Evolutionary conservation across 352 stramenopile genomes (phyloP), one percentile per base, ranked within the genome.

Genomic region (Globisporangium apiculatum): DNA sequence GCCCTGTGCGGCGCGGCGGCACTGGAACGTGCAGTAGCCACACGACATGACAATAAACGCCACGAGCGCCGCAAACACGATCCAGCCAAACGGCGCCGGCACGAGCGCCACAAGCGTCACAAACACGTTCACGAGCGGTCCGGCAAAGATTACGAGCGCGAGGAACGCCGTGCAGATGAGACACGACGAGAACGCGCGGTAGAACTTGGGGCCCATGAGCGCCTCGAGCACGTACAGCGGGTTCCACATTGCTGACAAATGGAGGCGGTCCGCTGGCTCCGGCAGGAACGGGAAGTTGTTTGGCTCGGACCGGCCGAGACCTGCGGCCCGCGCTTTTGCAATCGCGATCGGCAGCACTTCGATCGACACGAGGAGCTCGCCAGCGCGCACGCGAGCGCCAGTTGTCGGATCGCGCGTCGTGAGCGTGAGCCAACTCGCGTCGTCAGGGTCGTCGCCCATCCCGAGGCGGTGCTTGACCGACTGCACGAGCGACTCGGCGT

Each of bases 161-260:
- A 89, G 48, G 43, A 88, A 71, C 7, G 83, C 37, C 12, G 70
- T 68, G 62, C 76, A 89, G 1, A 87, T 51, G 42, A 90, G 60
- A 51, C 81, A 83, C 0, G 76, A 90, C 10, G 79, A 74, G 41
- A 91, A 91, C 18, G 71, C 69, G 52, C 69, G 71, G 55, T 87
- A 90, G 65, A 81, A 84, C 66, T 85, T 86, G 14, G 81, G 77
- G 0, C 84, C 84, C 67, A 94, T 79, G 51, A 91, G 53, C 11
- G 79, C 79, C 57, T 94, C 73, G 35, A 94, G 58, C 54, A 94
- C 82, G 59, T 88, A 81, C 45, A 87, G 72, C 36, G 84, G 84
- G 60, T 94, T 94, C 77, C 81, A 91, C 76, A 94, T 88, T 5
- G 79, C 79, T 17, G 73, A 86, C 10, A 94, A 65, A 24, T 91